phyloP scores from a whole-genome alignment of 257 asterid genomes.

The Mentha longifolia region DNA sequence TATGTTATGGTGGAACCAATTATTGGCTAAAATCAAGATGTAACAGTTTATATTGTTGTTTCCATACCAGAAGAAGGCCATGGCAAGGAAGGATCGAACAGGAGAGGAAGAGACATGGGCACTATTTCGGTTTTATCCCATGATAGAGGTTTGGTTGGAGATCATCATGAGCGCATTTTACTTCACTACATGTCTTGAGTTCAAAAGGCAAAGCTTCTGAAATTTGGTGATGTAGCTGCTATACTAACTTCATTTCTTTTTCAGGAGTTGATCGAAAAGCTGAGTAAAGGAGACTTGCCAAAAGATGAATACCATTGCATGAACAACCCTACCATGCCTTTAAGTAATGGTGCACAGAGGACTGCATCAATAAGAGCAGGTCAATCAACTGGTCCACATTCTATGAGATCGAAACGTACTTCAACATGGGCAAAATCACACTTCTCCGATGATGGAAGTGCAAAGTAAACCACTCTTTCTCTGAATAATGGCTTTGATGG shows the following conservation, averaged over 20 bases:
- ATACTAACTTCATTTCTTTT: conserved; percentile 24
- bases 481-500: not conserved
- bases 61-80: conserved; percentile 61
- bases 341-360: conserved; percentile 31
- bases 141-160: conserved; percentile 68
- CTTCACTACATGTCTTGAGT: conserved; percentile 24
- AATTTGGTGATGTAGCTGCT: not conserved
- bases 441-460: conserved; percentile 68
- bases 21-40: conserved; percentile 29
- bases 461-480: conserved; percentile 51
- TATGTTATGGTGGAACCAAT: conserved; percentile 5
- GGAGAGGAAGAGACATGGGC: conserved; percentile 84
- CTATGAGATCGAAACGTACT: conserved; percentile 86
- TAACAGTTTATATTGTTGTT: conserved; percentile 44
- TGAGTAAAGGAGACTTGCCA: conserved; percentile 70
- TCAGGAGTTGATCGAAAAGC: conserved; percentile 74
- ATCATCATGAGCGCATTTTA: conserved; percentile 22
- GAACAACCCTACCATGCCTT: conserved; percentile 53
- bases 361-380: conserved; percentile 47
- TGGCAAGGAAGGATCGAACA: conserved; percentile 73
- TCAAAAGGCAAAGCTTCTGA: conserved; percentile 13
- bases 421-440: conserved; percentile 79
- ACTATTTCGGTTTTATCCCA: conserved; percentile 76
- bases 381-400: conserved; percentile 53
- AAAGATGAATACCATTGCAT: conserved; percentile 72